Evolutionary conservation across 2,329 filamentous ascomycete genomes (phyloP).

Genomic region (Talaromyces sp.): DNA sequence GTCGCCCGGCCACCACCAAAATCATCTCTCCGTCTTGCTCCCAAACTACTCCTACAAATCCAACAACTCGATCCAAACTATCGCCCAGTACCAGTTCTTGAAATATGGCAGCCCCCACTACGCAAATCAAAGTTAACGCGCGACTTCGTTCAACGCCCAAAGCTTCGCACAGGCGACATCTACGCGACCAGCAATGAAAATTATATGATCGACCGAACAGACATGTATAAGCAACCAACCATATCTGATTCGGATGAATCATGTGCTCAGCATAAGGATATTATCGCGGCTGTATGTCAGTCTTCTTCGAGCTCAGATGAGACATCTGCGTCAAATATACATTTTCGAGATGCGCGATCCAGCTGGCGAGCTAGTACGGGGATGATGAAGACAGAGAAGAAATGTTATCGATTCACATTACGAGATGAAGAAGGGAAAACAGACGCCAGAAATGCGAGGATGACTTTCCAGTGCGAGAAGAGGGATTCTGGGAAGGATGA

Average conservation of each 20-base stretch:
- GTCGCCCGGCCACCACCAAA: slow-evolving; percentile 36
- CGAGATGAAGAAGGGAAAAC: slow-evolving; percentile 2
- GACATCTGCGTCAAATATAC: slow-evolving; percentile 6
- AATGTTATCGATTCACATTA: slow-evolving; percentile 21
- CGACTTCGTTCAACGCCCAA: slow-evolving; percentile 21
- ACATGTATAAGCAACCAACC: neutral
- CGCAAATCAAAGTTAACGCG: slow-evolving; percentile 28
- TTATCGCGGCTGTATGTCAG: slow-evolving; percentile 23
- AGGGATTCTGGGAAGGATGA: slow-evolving; percentile 7
- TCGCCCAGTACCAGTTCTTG: slow-evolving; percentile 33
- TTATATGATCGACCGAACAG: slow-evolving; percentile 17
- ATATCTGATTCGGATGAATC: neutral
- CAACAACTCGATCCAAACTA: slow-evolving; percentile 31
- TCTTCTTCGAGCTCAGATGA: neutral
- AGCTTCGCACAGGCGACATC: slow-evolving; percentile 30
- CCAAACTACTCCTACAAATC: slow-evolving; percentile 36
- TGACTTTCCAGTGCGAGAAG: slow-evolving; percentile 29
- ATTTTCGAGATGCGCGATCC: slow-evolving; percentile 22
- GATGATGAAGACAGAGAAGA: slow-evolving; percentile 5
- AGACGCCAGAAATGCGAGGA: slow-evolving; percentile 9
- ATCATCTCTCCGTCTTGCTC: slow-evolving; percentile 30
- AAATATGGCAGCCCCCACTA: slow-evolving; percentile 34
- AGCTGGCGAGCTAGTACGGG: slow-evolving; percentile 19
- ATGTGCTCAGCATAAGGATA: slow-evolving; percentile 13
- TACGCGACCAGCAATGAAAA: slow-evolving; percentile 33